Percentiles rank a stretch among this genome's conserved stretches.
Evolutionary conservation across 2,329 filamentous ascomycete species (phyloP).

Genomic region (Aspergillus viridinutans): DNA sequence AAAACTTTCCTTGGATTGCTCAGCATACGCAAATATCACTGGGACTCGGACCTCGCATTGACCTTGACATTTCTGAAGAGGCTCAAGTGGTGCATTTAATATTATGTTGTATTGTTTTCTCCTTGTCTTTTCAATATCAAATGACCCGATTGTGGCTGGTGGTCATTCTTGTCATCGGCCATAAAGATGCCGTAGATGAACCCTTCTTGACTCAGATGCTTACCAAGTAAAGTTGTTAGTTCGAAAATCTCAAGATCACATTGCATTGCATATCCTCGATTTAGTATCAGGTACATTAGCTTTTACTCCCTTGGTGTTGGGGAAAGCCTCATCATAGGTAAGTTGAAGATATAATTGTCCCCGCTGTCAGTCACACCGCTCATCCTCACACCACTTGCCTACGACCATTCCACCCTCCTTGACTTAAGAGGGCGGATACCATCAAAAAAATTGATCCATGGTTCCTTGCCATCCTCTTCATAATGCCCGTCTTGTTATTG

Average conservation of each 20-base stretch:
- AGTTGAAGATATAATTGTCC: conserved; percentile 2
- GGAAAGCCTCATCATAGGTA: not conserved
- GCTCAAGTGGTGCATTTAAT: conserved; percentile 17
- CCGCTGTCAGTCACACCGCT: conserved; percentile 26
- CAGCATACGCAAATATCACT: not conserved
- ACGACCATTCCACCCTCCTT: conserved; percentile 1
- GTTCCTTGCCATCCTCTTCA: conserved; percentile 1
- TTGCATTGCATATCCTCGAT: not conserved
- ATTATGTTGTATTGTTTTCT: conserved; percentile 5
- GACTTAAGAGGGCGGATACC: not conserved
- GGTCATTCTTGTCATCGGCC: conserved; percentile 10
- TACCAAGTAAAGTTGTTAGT: not conserved
- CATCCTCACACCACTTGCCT: conserved; percentile 19
- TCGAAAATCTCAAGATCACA: not conserved
- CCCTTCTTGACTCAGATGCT: not conserved
- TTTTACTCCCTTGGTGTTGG: not conserved
- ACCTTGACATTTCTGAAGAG: conserved; percentile 13
- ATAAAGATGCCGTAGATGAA: not conserved
- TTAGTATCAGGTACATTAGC: not conserved
- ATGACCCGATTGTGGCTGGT: conserved; percentile 20
- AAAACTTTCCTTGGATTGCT: conserved; percentile 1
- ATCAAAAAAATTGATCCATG: conserved; percentile 8
- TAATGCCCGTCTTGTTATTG: not conserved
- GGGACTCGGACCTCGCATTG: conserved; percentile 5
- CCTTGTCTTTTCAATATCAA: conserved; percentile 12